Percentiles rank a stretch among this genome's conserved stretches.
These are phyloP conservation scores for Sphaerostilbella broomeana DNA, from an alignment of 2,329 filamentous ascomycete species.

Conservation along the genomic window DNA sequence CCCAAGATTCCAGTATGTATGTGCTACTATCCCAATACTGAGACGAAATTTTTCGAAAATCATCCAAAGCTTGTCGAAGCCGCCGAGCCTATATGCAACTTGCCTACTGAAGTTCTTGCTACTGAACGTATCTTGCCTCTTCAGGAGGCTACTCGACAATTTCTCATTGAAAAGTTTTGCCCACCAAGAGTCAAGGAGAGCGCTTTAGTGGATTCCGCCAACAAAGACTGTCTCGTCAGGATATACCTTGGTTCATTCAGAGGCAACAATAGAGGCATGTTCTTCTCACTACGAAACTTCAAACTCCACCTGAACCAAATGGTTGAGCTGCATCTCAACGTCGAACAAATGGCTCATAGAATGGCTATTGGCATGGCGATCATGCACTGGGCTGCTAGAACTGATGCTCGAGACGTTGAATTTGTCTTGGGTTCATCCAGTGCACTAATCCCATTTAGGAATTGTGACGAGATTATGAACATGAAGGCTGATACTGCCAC, in stretches of 20 bases:
- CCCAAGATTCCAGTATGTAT: slow-evolving; percentile 9
- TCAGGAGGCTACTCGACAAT: slow-evolving; percentile 14
- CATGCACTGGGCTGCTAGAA: slow-evolving; percentile 26
- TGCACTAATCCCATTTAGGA: too few relatives aligned
- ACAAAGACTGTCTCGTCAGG: slow-evolving; percentile 19
- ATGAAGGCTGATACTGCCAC: too few relatives aligned
- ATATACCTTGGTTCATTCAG: slow-evolving; percentile 17
- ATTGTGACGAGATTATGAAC: too few relatives aligned
- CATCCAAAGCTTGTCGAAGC: slow-evolving; percentile 8
- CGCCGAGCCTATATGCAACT: slow-evolving; percentile 6
- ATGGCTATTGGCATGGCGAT: slow-evolving; percentile 25
- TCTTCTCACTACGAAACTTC: slow-evolving; percentile 27
- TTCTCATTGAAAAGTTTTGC: slow-evolving; percentile 20
- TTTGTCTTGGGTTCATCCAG: slow-evolving; percentile 28
- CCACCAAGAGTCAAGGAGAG: neutral
- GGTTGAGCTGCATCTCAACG: slow-evolving; percentile 18
- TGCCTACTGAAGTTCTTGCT: slow-evolving; percentile 18
- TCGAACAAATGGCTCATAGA: slow-evolving; percentile 13
- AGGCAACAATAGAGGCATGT: slow-evolving; percentile 2
- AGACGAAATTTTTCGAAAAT: slow-evolving; percentile 7
- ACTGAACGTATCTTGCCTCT: slow-evolving; percentile 22
- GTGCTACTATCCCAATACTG: neutral
- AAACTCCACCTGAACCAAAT: slow-evolving; percentile 27
- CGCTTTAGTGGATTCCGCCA: slow-evolving; percentile 14
- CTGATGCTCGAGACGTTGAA: slow-evolving; percentile 26